Conservation (phyloP, 805 yeast species). For the Hemisphaericaspora nanyangensis region DNA sequence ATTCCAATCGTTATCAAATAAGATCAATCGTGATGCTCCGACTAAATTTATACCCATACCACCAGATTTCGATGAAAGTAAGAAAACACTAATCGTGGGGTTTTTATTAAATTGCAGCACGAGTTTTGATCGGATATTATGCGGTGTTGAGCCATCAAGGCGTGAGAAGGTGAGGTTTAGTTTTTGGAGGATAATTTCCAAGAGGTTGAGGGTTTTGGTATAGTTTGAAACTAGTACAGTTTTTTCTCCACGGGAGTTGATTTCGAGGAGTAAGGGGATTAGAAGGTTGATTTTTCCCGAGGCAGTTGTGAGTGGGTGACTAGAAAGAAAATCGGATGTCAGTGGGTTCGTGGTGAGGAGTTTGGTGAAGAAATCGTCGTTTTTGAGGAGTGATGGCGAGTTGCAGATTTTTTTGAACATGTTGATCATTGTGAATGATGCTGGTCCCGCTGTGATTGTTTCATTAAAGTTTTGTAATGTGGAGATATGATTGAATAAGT, state of each 20-base stretch:
- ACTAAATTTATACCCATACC: constrained; percentile 88
- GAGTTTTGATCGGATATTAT: constrained; percentile 56
- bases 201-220: constrained; percentile 78
- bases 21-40: constrained; percentile 82
- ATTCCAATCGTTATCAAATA: constrained; percentile 96
- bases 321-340: neutral
- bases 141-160: constrained; percentile 82
- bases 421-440: constrained; percentile 65
- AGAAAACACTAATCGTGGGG: constrained; percentile 46
- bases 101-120: constrained; percentile 66
- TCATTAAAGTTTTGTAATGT: constrained; percentile 31
- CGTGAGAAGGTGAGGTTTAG: constrained; percentile 52
- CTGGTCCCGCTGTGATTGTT: constrained; percentile 26
- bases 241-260: constrained; percentile 58
- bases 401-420: constrained; percentile 78
- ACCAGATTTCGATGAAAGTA: constrained; percentile 87
- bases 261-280: constrained; percentile 50
- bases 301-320: constrained; percentile 2
- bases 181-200: constrained; percentile 53
- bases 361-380: constrained; percentile 43
- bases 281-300: constrained; percentile 69
- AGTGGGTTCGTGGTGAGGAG: neutral
- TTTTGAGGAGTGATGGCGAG: constrained; percentile 60
- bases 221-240: constrained; percentile 83
- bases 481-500: constrained; percentile 50